phyloP scores from a whole-genome alignment of 352 stramenopile species.

The Phytophthora idaei region DNA sequence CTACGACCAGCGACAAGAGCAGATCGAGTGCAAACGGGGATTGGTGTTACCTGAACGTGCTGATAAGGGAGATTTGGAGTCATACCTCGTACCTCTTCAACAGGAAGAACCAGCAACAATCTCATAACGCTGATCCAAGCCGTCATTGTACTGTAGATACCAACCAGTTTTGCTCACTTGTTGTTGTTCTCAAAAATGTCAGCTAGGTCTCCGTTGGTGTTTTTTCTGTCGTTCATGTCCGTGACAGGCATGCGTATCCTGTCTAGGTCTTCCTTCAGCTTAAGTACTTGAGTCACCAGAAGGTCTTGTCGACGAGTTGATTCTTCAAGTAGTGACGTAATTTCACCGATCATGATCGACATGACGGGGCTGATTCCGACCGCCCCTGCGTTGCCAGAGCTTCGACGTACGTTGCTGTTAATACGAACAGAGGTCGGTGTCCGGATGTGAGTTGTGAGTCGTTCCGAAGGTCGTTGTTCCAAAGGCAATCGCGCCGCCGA shows the following conservation, averaged over 20 bases:
- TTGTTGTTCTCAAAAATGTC: conserved; percentile 4
- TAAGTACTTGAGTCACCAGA: conserved; percentile 45
- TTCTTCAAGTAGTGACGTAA: conserved; percentile 48
- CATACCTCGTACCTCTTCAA: conserved; percentile 30
- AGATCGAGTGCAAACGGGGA: conserved; percentile 61
- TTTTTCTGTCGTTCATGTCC: conserved; percentile 6
- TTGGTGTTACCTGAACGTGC: conserved; percentile 27
- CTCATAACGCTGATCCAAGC: neutral
- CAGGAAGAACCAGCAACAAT: conserved; percentile 9
- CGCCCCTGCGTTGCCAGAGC: conserved; percentile 16
- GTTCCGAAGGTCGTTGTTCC: conserved; percentile 33
- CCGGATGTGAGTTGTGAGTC: conserved; percentile 28
- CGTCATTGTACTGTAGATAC: neutral
- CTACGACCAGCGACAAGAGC: conserved; percentile 62
- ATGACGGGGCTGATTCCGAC: conserved; percentile 42
- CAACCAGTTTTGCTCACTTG: conserved; percentile 6
- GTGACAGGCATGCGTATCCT: conserved; percentile 9
- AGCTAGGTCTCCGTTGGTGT: conserved; percentile 12
- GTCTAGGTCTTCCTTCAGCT: conserved; percentile 46
- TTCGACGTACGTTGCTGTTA: conserved; percentile 36
- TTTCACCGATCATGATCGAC: conserved; percentile 51
- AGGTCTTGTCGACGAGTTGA: conserved; percentile 51
- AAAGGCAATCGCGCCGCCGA: conserved; percentile 24
- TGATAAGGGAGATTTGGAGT: conserved; percentile 21
- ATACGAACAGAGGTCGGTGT: conserved; percentile 47